These are phyloP conservation scores for Botrytis paeoniae DNA, from an alignment of 2,329 filamentous ascomycete species.

Conservation along the genomic window DNA sequence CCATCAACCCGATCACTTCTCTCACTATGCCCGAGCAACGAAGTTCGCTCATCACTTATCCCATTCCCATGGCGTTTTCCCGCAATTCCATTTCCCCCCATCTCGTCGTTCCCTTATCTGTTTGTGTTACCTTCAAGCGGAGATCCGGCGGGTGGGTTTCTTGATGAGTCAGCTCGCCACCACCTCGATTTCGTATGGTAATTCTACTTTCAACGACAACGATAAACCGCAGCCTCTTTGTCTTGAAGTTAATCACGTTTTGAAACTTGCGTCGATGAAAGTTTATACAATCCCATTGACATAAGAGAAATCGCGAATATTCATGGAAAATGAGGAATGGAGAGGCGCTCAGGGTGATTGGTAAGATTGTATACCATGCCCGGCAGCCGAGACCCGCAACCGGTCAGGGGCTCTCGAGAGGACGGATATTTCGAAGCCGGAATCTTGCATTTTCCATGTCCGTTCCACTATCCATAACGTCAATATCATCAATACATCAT, in stretches of 20 bases:
- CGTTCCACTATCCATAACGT: not conserved
- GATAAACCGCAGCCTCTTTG: not conserved
- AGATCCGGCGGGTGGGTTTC: not conserved
- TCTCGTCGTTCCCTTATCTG: conserved; percentile 1
- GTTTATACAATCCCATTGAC: not conserved
- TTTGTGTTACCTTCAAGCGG: not conserved
- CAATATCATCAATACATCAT: not conserved
- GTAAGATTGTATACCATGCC: not conserved
- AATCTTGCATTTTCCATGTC: not conserved
- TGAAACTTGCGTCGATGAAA: not conserved
- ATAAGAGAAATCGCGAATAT: not conserved
- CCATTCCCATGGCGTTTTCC: not conserved
- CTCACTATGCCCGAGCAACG: conserved; percentile 25
- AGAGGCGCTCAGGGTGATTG: not conserved
- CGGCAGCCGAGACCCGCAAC: not conserved
- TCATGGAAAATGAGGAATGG: not conserved
- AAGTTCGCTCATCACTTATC: conserved; percentile 25
- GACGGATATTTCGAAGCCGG: not conserved
- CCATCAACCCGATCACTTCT: not conserved
- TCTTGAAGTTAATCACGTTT: not conserved
- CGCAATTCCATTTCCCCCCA: conserved; percentile 6
- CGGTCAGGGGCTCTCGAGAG: not conserved
- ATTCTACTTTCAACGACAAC: not conserved
- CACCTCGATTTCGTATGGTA: not conserved
- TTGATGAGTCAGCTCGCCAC: conserved; percentile 9